phyloP scores from a whole-genome alignment of 2,329 filamentous ascomycete genomes.

The Penicillium oxalicum region DNA sequence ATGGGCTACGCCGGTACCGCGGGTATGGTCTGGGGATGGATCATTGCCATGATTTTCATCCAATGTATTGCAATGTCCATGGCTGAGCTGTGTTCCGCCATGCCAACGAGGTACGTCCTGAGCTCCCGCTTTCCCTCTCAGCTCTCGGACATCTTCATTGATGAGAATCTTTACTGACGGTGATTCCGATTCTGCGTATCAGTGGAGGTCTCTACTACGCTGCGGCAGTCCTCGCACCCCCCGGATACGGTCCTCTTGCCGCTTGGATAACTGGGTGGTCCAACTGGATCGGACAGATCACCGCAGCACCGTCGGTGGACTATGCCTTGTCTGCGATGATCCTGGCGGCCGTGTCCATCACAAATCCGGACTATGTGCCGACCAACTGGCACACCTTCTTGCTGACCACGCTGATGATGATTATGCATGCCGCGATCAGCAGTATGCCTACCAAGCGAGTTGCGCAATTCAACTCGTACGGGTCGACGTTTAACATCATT shows the following conservation, averaged over 20 bases:
- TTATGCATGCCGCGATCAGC: constrained; percentile 61
- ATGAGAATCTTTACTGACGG: not conserved
- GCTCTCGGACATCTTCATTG: too few relatives aligned
- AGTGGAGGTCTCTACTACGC: constrained; percentile 69
- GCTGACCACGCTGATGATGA: constrained; percentile 60
- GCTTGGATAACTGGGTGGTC: constrained; percentile 66
- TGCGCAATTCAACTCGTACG: constrained; percentile 63
- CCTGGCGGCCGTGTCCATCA: constrained; percentile 63
- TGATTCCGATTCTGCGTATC: not conserved
- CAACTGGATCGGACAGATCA: constrained; percentile 64
- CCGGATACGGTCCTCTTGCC: constrained; percentile 60
- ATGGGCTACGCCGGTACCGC: constrained; percentile 53
- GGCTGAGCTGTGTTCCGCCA: constrained; percentile 66
- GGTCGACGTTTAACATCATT: constrained; percentile 65
- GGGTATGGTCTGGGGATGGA: constrained; percentile 72
- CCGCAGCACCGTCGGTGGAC: constrained; percentile 60
- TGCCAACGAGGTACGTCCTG: constrained; percentile 55
- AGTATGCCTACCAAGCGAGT: constrained; percentile 67
- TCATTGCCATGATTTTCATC: constrained; percentile 66
- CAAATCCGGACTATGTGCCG: constrained; percentile 59
- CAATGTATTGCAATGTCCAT: constrained; percentile 63
- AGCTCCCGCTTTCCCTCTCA: too few relatives aligned
- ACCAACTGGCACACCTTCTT: constrained; percentile 63
- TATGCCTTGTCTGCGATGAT: constrained; percentile 65
- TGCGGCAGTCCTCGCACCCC: constrained; percentile 62